Conservation (phyloP, 768 basidiomycete genomes). For the Astraeus odoratus region DNA sequence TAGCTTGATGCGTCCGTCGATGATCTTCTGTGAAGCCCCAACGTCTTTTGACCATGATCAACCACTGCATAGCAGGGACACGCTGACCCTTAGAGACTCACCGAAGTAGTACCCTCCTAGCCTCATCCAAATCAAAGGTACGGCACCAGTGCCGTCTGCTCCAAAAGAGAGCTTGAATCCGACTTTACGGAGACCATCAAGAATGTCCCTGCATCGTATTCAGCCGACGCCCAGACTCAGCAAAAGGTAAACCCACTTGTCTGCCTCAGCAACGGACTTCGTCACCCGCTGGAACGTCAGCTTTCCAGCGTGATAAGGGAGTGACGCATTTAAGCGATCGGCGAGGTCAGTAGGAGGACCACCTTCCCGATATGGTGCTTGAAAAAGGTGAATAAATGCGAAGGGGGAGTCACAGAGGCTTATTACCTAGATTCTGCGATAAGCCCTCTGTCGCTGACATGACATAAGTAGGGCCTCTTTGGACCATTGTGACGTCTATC, state of each 20-base stretch:
- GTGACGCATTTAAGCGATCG: slow-evolving; percentile 47
- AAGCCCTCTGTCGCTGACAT: slow-evolving; percentile 38
- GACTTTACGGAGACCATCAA: slow-evolving; percentile 49
- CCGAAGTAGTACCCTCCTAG: slow-evolving; percentile 68
- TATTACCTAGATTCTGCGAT: slow-evolving; percentile 18
- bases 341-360: slow-evolving; percentile 44
- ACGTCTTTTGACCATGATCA: slow-evolving; percentile 24
- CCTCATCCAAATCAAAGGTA: slow-evolving; percentile 40
- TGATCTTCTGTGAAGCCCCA: slow-evolving; percentile 36
- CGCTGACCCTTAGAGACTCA: slow-evolving; percentile 13
- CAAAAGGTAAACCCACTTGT: slow-evolving; percentile 35
- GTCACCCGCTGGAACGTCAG: slow-evolving; percentile 31
- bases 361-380: slow-evolving; percentile 38
- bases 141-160: slow-evolving; percentile 44
- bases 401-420: neutral
- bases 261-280: slow-evolving; percentile 43
- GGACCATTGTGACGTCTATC: slow-evolving; percentile 41
- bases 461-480: slow-evolving; percentile 49
- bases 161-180: slow-evolving; percentile 56
- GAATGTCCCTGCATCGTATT: slow-evolving; percentile 31
- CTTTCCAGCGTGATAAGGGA: slow-evolving; percentile 29
- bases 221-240: neutral
- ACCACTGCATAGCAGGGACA: no score
- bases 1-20: slow-evolving; percentile 43
- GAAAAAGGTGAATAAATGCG: neutral